Base-by-base conservation (phyloP, 2,329 filamentous ascomycete genomes). In the Fusarium liriodendri region DNA sequence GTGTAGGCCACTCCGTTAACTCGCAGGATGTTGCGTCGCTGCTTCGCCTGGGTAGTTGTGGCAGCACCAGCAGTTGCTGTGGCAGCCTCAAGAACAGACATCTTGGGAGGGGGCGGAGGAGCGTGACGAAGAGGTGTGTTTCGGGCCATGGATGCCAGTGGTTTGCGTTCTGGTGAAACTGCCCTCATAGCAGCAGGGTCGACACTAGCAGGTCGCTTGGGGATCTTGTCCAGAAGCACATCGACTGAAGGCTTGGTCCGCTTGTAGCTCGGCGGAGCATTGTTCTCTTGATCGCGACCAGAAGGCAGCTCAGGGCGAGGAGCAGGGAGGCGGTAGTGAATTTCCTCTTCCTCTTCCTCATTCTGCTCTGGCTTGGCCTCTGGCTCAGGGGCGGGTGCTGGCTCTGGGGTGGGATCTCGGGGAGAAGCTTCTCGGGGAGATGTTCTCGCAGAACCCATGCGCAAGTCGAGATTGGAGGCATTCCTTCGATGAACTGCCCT, bases 1-100 rank as follows among this genome's bases (percentile, higher is more conserved):
- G 95, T 97, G 80, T 97, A 99, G 38, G 92, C 90, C 80, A 97
- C 97, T 70, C 95, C 94, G 79, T 99, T 99, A 70, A 99, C 92
- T 55, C 92, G 92, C 67, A 98, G 89, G 67, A 96, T 92, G 72
- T 95, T 94, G 55, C 95, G 90, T 79, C 95, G 94, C 82, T 94
- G 95, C 81, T 88, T 89, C 25, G 86, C 86, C 79, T 95, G 93
- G 5, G 90, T 89, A 4, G 94, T 91, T 0, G 93, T 92, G 6
- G 93, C 91, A 29, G 95, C 94, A 16, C 95, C 95, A 5, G 93
- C 95, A 13, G 92, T 92, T 2, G 93, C 91, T 2, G 96, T 98
- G 3, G 95, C 96, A 4, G 95, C 93, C 75, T 98, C 95, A n/a
- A 98, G 85, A 9, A 98, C 93, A 1, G 94, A 97, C 96, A 98